Percentiles rank a stretch among this genome's conserved stretches.
These are phyloP conservation scores for Hypoxylon perforatum DNA, from an alignment of 495 filamentous ascomycete genomes.

Conservation along the genomic window DNA sequence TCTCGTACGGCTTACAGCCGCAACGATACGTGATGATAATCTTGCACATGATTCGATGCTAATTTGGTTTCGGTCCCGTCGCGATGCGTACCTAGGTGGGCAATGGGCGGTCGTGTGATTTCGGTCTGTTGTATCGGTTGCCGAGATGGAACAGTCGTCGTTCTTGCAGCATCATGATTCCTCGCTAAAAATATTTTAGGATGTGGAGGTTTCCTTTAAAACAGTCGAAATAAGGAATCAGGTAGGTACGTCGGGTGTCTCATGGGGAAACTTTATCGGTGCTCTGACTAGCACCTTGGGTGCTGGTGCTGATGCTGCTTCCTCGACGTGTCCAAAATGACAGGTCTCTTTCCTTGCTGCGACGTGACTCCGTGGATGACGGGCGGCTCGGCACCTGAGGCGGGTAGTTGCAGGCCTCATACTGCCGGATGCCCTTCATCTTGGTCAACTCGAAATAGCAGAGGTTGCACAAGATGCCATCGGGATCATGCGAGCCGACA, in stretches of 20 bases:
- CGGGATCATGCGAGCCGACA: slow-evolving; percentile 15
- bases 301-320: background rate
- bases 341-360: slow-evolving; percentile 8
- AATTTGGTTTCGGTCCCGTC: background rate
- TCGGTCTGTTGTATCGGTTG: too few species aligned
- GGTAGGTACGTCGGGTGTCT: too few species aligned
- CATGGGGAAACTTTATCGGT: background rate
- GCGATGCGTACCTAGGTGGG: background rate
- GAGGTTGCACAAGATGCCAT: slow-evolving; percentile 24
- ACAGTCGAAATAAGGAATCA: too few species aligned
- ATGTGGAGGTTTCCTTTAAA: too few species aligned
- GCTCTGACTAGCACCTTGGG: too few species aligned
- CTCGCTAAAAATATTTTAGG: too few species aligned
- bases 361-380: slow-evolving; percentile 4
- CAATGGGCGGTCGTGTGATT: background rate
- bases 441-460: slow-evolving; percentile 25
- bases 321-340: slow-evolving; percentile 16
- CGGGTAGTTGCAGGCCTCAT: slow-evolving; percentile 28
- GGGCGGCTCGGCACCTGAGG: slow-evolving; percentile 13
- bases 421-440: slow-evolving; percentile 15
- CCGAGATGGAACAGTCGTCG: too few species aligned
- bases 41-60: slow-evolving; percentile 26
- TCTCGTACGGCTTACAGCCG: slow-evolving; percentile 33
- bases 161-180: too few species aligned
- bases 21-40: slow-evolving; percentile 33